Percentiles rank a stretch among this genome's conserved stretches.
Conservation (phyloP, 2,329 filamentous ascomycete genomes). For the Cladophialophora immunda region DNA sequence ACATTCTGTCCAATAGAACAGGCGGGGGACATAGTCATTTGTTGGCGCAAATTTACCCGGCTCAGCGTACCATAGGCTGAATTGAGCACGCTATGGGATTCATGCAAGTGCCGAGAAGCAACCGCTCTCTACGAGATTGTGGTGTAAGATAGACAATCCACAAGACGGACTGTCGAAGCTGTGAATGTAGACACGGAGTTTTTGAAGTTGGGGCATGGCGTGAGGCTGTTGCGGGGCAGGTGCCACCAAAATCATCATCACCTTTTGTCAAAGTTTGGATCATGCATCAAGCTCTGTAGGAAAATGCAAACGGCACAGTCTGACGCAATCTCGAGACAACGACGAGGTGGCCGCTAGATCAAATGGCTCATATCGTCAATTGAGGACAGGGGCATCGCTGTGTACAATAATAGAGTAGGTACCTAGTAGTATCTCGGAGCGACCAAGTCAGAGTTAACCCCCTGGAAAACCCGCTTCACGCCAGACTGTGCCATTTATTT, state of each 20-base stretch:
- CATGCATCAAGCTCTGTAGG: no score
- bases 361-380: no score
- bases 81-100: slow-evolving; percentile 9
- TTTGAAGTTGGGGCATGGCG: neutral
- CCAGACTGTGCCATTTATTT: no score
- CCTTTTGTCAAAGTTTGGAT: no score
- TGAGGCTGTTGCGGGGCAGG: slow-evolving; percentile 13
- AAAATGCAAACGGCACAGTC: no score
- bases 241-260: neutral
- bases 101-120: slow-evolving; percentile 8
- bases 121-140: neutral
- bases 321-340: no score
- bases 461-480: no score
- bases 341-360: no score
- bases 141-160: neutral
- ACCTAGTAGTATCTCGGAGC: no score
- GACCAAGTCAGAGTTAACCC: no score
- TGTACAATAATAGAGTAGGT: no score
- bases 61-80: slow-evolving; percentile 19
- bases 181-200: neutral
- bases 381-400: no score
- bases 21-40: neutral
- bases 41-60: slow-evolving; percentile 12
- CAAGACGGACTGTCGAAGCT: neutral
- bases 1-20: slow-evolving; percentile 12